Evolutionary conservation across 2,329 filamentous ascomycete species (phyloP).

Genomic region (Sclerotinia sclerotiorum): DNA sequence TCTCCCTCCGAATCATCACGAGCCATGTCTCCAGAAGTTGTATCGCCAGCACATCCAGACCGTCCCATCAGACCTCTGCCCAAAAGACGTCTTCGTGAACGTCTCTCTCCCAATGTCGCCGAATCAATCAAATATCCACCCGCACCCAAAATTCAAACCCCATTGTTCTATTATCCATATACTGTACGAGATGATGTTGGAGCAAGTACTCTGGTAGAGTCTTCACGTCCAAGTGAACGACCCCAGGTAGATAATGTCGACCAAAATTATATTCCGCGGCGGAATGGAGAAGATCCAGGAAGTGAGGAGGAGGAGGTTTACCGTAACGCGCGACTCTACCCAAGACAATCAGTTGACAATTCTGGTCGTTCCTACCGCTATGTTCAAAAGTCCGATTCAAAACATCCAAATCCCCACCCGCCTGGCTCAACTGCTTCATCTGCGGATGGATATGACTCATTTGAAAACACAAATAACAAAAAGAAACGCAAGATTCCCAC

Average conservation of each 20-base stretch:
- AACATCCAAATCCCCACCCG: conserved; percentile 52
- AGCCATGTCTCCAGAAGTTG: conserved; percentile 68
- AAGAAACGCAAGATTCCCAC: conserved; percentile 98
- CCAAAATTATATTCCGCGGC: conserved; percentile 46
- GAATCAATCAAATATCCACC: conserved; percentile 81
- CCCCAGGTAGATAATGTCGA: conserved; percentile 39
- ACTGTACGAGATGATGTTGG: conserved; percentile 41
- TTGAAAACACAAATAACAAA: conserved; percentile 98
- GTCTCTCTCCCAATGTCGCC: conserved; percentile 80
- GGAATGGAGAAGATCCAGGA: conserved; percentile 56
- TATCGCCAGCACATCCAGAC: conserved; percentile 75
- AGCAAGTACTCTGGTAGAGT: conserved; percentile 38
- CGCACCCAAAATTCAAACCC: conserved; percentile 66
- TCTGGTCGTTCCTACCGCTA: conserved; percentile 47
- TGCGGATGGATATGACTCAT: conserved; percentile 89
- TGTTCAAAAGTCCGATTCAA: conserved; percentile 48
- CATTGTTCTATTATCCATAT: conserved; percentile 72
- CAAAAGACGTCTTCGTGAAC: conserved; percentile 82
- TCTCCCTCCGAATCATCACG: conserved; percentile 41
- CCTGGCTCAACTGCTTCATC: conserved; percentile 69
- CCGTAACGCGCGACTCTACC: conserved; percentile 42
- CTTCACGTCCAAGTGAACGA: conserved; percentile 37
- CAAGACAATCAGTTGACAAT: conserved; percentile 50
- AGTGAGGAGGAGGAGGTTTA: conserved; percentile 58
- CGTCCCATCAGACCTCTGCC: conserved; percentile 91